Base-by-base conservation (phyloP, 2,329 filamentous ascomycete species). In the Cladosporium sp. region DNA sequence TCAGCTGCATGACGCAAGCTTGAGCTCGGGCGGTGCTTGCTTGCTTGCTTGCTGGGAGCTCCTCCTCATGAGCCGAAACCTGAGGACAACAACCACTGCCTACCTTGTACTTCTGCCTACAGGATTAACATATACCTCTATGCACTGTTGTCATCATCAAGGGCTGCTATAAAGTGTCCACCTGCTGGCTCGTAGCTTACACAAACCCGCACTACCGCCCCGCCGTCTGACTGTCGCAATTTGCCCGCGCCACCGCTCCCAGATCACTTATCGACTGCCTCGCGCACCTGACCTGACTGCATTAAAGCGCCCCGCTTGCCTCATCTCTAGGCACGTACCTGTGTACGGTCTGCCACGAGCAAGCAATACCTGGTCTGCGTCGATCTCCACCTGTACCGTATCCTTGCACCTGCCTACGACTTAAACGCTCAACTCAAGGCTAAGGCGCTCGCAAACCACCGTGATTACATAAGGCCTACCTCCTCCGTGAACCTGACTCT, bases 251-350 rank as follows among this genome's bases (percentile, higher is more conserved):
- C 56, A 46, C 56, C 56, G 56, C 56, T 59, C 40, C 37, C 35
- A 44, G 35, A 59, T 59, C 56, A 59, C 52, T 55, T 33, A 55
- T 31, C 52, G 52, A 55, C 52, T 55, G 29, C 28, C 18, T 33
- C 52, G 28, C 28, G 52, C 52, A 55, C 56, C 33, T 40, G 31
- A 58, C 55, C 58, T 61, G 58, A 50, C 29, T 29, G 58, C 58
- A 49, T 61, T 44, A 49, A n/a, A 14, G 28, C 46, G 44, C 44
- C 44, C 58, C 58, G 44, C 44, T 52, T 44, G 58, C 58, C 44
- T 49, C 29, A 46, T 29, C 18, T 2, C 16, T 31, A 55, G 52
- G 52, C 52, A 55, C 52, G 52, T 55, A 31, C 26, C 52, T 55
- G 52, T n/a, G 28, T 55, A 29, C 52, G 18, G 29, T 55, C 31